Percentiles rank a stretch among this genome's conserved stretches.
These are phyloP conservation scores for Trametes hirsuta DNA, from an alignment of 1,284 basidiomycete species.

Conservation along the genomic window DNA sequence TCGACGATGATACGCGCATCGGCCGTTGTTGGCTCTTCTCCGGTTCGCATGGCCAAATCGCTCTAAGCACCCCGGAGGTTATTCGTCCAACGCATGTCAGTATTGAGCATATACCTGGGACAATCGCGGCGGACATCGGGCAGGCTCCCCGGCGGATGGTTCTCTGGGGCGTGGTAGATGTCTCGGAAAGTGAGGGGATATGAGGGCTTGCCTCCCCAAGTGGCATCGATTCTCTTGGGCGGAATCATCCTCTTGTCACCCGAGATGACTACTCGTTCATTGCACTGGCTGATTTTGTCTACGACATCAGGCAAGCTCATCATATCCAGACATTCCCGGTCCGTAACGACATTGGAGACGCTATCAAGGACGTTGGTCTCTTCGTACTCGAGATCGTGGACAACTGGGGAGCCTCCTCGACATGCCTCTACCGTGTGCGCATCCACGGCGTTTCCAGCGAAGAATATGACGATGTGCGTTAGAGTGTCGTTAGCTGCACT, in stretches of 20 bases:
- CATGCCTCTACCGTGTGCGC: slow-evolving; percentile 2
- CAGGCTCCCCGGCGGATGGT: slow-evolving; percentile 7
- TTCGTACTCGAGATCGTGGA: slow-evolving; percentile 1
- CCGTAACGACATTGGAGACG: neutral
- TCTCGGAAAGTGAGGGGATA: neutral
- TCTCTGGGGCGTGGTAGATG: slow-evolving; percentile 12
- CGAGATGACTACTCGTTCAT: neutral
- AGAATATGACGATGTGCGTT: too few species aligned
- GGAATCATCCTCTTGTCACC: neutral
- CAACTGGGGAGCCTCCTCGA: neutral
- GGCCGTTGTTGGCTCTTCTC: too few species aligned
- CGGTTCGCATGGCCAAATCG: neutral
- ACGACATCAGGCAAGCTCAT: neutral
- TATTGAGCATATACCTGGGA: slow-evolving; percentile 7
- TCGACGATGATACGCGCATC: too few species aligned
- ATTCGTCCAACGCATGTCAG: slow-evolving; percentile 9
- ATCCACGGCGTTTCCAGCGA: neutral
- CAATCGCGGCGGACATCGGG: slow-evolving; percentile 1
- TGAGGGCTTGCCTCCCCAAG: too few species aligned
- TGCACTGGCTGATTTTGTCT: slow-evolving; percentile 1
- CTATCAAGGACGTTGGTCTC: neutral
- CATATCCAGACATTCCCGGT: neutral
- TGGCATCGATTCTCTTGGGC: neutral
- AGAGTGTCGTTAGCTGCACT: too few species aligned
- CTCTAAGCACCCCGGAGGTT: neutral